Base-by-base conservation (phyloP, 441 rosid genomes). In the Bocquillonia castaneifolia region DNA sequence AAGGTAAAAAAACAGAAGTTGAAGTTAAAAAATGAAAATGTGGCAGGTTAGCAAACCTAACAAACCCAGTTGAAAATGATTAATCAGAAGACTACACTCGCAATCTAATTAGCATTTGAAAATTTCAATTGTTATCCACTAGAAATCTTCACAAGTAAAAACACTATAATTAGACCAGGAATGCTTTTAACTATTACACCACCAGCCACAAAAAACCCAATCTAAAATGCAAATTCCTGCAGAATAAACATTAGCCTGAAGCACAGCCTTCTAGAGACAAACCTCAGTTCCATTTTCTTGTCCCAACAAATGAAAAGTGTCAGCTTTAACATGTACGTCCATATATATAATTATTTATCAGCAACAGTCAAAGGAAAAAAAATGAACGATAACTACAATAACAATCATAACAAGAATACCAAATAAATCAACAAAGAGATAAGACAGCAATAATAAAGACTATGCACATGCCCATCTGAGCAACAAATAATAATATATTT, bases 401-500 rank as follows among this genome's bases (percentile, higher is more conserved):
- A 25, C 17, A 23, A 0, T 12, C 9, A 25, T 5, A 18, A 47
- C n/a, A 23, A 47, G 18, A 47, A 42, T 42, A 15, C n/a, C n/a
- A n/a, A n/a, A n/a, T n/a, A n/a, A n/a, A n/a, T n/a, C n/a, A n/a
- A n/a, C n/a, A n/a, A n/a, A n/a, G n/a, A n/a, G n/a, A n/a, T n/a
- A n/a, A 8, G 10, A 7, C n/a, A 58, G 14, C 7, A 3, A 39
- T 32, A 59, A 23, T 15, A 15, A 44, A 32, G 53, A 26, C 25
- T 44, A 70, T 42, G 37, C 18, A 58, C 8, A 42, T 70, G 23
- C 28, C 25, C 53, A 62, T 23, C 37, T 3, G 67, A 68, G 1
- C 15, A 57, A 69, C 45, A 18, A 44, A 37, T 3, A 28, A 59
- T 56, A 50, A 74, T 45, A 64, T 18, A 67, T 63, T 69, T 76